phyloP scores from a whole-genome alignment of 441 rosid genomes.

The Erysimum cheiri region DNA sequence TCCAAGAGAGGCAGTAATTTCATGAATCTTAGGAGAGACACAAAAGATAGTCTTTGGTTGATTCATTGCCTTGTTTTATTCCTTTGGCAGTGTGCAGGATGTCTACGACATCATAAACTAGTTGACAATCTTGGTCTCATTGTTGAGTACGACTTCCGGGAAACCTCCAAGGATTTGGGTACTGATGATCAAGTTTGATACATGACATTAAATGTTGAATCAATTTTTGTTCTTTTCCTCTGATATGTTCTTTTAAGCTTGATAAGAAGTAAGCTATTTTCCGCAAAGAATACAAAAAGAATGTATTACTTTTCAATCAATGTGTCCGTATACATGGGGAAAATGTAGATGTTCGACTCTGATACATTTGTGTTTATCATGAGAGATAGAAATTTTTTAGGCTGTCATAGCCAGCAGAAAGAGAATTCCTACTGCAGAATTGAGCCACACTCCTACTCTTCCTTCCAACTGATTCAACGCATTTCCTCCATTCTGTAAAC shows the following conservation, averaged over 20 bases:
- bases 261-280: constrained; percentile 25
- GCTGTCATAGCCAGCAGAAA: constrained; percentile 58
- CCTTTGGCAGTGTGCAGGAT: constrained; percentile 79
- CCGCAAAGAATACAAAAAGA: constrained; percentile 34
- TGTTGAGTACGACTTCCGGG: constrained; percentile 76
- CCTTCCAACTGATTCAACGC: constrained; percentile 50
- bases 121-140: constrained; percentile 90
- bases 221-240: constrained; percentile 1
- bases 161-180: constrained; percentile 49
- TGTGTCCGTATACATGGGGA: constrained; percentile 27
- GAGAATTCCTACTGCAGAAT: constrained; percentile 53
- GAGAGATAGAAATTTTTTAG: constrained; percentile 45
- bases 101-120: constrained; percentile 82
- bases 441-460: constrained; percentile 55
- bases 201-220: constrained; percentile 19
- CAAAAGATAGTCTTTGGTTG: constrained; percentile 11
- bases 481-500: constrained; percentile 71
- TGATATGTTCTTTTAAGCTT: constrained; percentile 10
- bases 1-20: constrained; percentile 13
- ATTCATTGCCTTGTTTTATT: not conserved
- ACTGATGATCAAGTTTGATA: constrained; percentile 58
- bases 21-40: not conserved
- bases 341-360: constrained; percentile 21
- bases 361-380: constrained; percentile 41
- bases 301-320: constrained; percentile 41